Evolutionary conservation across 2,329 filamentous ascomycete genomes (phyloP).

Genomic region (Calonectria crousiana): DNA sequence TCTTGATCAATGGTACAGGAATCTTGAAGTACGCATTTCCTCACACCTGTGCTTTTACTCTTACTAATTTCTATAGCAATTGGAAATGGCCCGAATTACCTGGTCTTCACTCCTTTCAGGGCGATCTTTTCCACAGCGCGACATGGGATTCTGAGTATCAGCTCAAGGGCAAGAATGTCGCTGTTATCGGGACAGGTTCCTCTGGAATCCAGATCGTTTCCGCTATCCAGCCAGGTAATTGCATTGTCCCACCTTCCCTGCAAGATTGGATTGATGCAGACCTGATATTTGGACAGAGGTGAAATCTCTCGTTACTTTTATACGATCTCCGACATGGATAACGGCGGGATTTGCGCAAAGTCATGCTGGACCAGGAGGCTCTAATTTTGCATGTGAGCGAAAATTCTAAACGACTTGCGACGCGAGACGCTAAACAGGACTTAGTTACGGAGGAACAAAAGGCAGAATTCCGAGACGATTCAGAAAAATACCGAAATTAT

Average conservation of each 20-base stretch:
- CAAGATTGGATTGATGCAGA: neutral
- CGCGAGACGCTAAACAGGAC: neutral
- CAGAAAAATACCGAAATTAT: constrained; percentile 3
- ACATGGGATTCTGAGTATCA: neutral
- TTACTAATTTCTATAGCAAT: neutral
- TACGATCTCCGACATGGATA: constrained; percentile 26
- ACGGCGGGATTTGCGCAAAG: constrained; percentile 15
- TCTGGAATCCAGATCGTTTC: constrained; percentile 26
- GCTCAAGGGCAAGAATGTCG: constrained; percentile 1
- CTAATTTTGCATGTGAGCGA: constrained; percentile 7
- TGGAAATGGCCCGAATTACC: constrained; percentile 26
- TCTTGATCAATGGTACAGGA: constrained; percentile 20
- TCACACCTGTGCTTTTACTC: rapidly evolving
- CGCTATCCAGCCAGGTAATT: constrained; percentile 18
- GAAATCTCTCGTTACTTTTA: constrained; percentile 15
- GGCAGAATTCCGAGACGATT: constrained; percentile 1
- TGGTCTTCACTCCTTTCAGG: constrained; percentile 19
- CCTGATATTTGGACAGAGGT: neutral
- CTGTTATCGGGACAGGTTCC: constrained; percentile 22
- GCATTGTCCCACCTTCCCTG: neutral
- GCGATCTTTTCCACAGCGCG: constrained; percentile 22
- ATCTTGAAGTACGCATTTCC: constrained; percentile 16
- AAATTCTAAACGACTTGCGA: neutral
- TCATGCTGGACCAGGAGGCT: constrained; percentile 5
- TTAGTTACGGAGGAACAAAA: constrained; percentile 18